These are phyloP conservation scores for Fusarium chlamydosporum DNA, from an alignment of 2,329 filamentous ascomycete genomes.

Conservation along the genomic window DNA sequence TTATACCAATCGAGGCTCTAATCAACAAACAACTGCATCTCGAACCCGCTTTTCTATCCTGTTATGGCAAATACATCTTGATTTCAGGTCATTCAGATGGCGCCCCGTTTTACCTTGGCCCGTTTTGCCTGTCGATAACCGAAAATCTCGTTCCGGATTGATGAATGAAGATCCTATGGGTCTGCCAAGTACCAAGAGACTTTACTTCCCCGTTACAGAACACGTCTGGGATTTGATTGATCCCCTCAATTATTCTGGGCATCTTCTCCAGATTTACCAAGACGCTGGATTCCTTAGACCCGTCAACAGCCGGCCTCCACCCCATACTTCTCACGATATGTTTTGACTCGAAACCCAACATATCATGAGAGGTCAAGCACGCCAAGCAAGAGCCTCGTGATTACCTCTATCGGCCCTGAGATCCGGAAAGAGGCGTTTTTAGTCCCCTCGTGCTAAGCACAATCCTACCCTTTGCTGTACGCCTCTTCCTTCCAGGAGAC, in stretches of 20 bases:
- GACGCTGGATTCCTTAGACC: background rate
- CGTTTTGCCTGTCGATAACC: constrained; percentile 21
- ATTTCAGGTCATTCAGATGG: background rate
- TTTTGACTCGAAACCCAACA: background rate
- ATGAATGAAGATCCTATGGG: constrained; percentile 16
- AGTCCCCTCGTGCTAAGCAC: constrained; percentile 4
- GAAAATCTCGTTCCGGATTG: constrained; percentile 17
- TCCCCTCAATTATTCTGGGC: constrained; percentile 20
- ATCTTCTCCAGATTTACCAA: constrained; percentile 32
- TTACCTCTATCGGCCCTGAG: constrained; percentile 39
- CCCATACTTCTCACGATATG: background rate
- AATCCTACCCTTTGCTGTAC: constrained; percentile 20
- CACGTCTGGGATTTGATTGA: constrained; percentile 2
- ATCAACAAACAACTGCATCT: constrained; percentile 2
- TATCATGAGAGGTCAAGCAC: background rate
- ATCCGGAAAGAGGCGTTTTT: constrained; percentile 40
- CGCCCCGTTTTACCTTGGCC: constrained; percentile 12
- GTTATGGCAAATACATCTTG: background rate
- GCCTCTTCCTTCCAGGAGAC: constrained; percentile 11
- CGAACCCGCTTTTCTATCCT: constrained; percentile 8
- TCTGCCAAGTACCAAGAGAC: constrained; percentile 24
- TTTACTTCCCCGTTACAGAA: constrained; percentile 19
- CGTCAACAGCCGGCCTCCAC: constrained; percentile 9
- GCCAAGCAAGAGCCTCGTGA: constrained; percentile 7
- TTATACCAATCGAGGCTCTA: background rate